Evolutionary conservation across 371 early-diverging fungal species (phyloP).

Genomic region (Actinomucor elegans): DNA sequence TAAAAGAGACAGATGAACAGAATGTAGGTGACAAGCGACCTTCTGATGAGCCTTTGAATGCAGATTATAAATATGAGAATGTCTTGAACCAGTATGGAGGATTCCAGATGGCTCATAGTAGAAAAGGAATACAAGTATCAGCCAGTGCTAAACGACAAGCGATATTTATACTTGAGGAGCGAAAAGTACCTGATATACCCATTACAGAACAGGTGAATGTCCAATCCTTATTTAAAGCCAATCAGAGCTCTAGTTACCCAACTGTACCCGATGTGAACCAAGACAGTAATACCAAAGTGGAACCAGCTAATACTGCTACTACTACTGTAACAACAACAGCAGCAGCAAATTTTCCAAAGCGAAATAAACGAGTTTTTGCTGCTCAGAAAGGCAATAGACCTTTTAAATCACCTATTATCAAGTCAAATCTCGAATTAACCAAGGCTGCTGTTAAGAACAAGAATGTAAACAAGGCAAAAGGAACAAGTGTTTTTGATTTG

Average conservation of each 20-base stretch:
- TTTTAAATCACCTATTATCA: conserved; percentile 41
- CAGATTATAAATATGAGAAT: conserved; percentile 22
- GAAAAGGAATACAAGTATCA: conserved; percentile 13
- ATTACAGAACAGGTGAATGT: no score
- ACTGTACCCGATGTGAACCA: background rate
- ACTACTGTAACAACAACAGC: background rate
- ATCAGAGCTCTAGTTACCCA: background rate
- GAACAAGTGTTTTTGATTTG: conserved; percentile 30
- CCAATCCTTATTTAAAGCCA: no score
- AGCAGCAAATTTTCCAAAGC: background rate
- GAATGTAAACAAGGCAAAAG: background rate
- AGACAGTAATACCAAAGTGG: background rate
- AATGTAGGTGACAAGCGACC: background rate
- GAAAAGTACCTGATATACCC: background rate
- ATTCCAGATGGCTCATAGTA: conserved; percentile 18
- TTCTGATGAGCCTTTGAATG: background rate
- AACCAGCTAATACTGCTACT: background rate
- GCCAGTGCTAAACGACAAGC: conserved; percentile 29
- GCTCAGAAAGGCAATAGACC: conserved; percentile 10
- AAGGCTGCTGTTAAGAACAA: conserved; percentile 21
- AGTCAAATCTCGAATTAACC: conserved; percentile 28
- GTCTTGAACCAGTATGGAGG: conserved; percentile 26
- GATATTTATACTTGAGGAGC: conserved; percentile 13
- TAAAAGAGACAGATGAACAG: background rate
- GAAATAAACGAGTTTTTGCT: background rate